These are phyloP conservation scores for Avicennia marina DNA, from an alignment of 257 asterid genomes.

Conservation along the genomic window DNA sequence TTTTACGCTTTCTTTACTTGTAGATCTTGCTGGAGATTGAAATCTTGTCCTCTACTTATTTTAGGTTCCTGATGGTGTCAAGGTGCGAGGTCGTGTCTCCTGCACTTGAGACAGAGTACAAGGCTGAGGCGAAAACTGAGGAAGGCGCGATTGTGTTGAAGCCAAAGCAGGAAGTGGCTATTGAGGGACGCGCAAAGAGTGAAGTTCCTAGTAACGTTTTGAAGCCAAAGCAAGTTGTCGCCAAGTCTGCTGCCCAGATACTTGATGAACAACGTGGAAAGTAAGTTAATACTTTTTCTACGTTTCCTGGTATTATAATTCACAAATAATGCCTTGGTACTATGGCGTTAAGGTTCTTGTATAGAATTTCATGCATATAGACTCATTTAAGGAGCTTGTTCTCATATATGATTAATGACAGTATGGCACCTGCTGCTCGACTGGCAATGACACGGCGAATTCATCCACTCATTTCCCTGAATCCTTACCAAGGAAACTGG, in stretches of 20 bases:
- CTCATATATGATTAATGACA: constrained; percentile 25
- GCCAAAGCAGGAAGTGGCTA: constrained; percentile 30
- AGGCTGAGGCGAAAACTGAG: constrained; percentile 23
- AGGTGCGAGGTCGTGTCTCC: constrained; percentile 68
- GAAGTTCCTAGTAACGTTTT: constrained; percentile 29
- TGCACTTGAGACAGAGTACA: constrained; percentile 69
- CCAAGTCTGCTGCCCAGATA: constrained; percentile 88
- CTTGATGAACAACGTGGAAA: constrained; percentile 71
- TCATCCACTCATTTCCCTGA: constrained; percentile 84
- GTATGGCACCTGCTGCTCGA: constrained; percentile 74
- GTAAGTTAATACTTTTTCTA: too few relatives aligned
- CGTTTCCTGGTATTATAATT: too few relatives aligned
- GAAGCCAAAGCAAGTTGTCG: constrained; percentile 58
- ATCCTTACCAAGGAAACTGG: constrained; percentile 95
- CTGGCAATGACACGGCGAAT: constrained; percentile 85
- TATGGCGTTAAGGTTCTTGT: too few relatives aligned
- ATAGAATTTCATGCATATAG: neutral
- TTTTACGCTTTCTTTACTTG: too few relatives aligned
- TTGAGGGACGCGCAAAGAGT: constrained; percentile 19
- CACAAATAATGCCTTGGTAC: too few relatives aligned
- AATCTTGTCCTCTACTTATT: too few relatives aligned
- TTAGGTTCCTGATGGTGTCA: constrained; percentile 71
- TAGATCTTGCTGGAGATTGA: too few relatives aligned
- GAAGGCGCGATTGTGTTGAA: constrained; percentile 34
- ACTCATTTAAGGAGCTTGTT: neutral